Conservation (phyloP, 129 eudicot genomes). For the Tagetes patula region DNA sequence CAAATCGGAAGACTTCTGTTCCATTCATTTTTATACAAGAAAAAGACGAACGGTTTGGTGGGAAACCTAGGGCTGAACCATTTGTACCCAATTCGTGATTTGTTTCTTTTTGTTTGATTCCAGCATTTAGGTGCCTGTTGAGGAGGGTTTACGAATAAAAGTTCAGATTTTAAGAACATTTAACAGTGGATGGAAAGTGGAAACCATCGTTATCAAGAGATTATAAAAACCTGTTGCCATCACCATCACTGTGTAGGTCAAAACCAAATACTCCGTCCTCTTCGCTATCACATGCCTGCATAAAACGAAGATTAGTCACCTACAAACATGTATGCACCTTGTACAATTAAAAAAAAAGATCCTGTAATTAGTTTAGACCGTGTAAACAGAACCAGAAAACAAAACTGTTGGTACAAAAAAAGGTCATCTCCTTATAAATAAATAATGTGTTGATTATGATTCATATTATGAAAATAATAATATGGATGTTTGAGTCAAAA, state of each 20-base stretch:
- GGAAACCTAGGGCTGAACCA: slow-evolving; percentile 59
- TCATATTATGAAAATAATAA: background rate
- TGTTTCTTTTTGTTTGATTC: slow-evolving; percentile 38
- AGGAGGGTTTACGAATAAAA: background rate
- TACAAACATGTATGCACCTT: background rate
- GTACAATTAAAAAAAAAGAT: background rate
- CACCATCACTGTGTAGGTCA: slow-evolving; percentile 93
- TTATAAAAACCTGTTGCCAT: slow-evolving; percentile 56
- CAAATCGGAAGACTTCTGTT: slow-evolving; percentile 79
- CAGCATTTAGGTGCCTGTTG: slow-evolving; percentile 74
- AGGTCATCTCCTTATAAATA: background rate
- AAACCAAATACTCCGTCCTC: slow-evolving; percentile 82
- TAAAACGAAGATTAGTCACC: slow-evolving; percentile 18
- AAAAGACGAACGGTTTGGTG: slow-evolving; percentile 53
- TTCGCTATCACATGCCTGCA: slow-evolving; percentile 71
- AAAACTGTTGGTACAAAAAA: background rate
- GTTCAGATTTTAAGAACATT: background rate
- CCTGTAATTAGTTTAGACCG: background rate
- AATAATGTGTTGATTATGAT: background rate
- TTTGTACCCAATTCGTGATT: slow-evolving; percentile 50
- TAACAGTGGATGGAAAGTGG: background rate
- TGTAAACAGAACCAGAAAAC: background rate
- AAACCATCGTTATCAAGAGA: background rate
- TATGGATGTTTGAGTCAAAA: background rate
- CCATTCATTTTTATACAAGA: slow-evolving; percentile 87